Percentiles rank a stretch among this genome's conserved stretches.
Conservation (phyloP, 2,329 filamentous ascomycete genomes). For the Acrodontium crateriforme region DNA sequence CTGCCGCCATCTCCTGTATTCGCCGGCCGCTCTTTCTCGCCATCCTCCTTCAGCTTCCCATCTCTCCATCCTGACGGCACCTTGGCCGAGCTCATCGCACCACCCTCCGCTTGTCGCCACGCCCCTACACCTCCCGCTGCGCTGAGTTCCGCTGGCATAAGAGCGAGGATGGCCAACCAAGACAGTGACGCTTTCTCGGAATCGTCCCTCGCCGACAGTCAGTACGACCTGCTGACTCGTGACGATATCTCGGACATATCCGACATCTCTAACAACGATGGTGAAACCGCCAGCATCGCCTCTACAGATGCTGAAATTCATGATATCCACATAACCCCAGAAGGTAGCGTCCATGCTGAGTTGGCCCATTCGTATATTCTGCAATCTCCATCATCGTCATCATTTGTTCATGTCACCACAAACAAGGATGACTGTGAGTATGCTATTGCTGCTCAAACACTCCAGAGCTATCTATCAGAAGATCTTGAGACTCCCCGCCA, state of each 20-base stretch:
- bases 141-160: constrained; percentile 14
- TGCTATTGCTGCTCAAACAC: constrained; percentile 5
- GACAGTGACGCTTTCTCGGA: constrained; percentile 7
- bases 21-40: not conserved
- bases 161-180: constrained; percentile 10
- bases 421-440: constrained; percentile 8
- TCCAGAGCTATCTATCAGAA: constrained; percentile 17
- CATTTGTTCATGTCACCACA: no score
- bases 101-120: constrained; percentile 3
- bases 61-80: constrained; percentile 18
- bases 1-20: not conserved
- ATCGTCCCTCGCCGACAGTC: constrained; percentile 11
- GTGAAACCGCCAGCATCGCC: constrained; percentile 19
- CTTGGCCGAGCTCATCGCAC: constrained; percentile 11
- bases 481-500: constrained; percentile 21
- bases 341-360: constrained; percentile 3
- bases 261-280: constrained; percentile 18
- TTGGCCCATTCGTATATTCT: no score
- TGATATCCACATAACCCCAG: constrained; percentile 9
- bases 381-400: no score
- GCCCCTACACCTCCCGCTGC: constrained; percentile 17
- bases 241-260: constrained; percentile 22
- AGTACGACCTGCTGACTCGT: constrained; percentile 7
- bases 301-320: constrained; percentile 11
- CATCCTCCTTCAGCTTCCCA: constrained; percentile 14